Base-by-base conservation (phyloP, 306 rosid species). In the Nissolia schottii region DNA sequence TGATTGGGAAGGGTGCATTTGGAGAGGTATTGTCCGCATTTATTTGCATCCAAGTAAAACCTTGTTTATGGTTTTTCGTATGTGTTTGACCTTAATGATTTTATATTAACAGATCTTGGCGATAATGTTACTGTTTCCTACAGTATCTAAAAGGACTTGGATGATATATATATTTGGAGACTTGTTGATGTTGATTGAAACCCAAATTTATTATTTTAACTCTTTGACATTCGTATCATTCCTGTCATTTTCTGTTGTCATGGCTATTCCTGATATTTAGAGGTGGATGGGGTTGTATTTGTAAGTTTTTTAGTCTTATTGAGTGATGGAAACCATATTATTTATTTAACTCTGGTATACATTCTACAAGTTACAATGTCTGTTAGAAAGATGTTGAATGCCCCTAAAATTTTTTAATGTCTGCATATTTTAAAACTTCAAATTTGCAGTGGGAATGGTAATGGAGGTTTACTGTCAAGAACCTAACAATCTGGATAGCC, bases 1-100 rank as follows among this genome's bases (percentile, higher is more conserved):
- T 91, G 76, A 91, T 91, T 25, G 97, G 97, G 70, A 87, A 88
- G 86, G 97, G 97, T 62, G 97, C 96, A 58, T 91, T 91, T 71
- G 97, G 97, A 75, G 97, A 91, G 97, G 97, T 91, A 87, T 71
- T 34, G 43, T 58, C 66, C 71, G 19, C 63, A 51, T 57, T 63
- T 58, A 49, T 66, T 19, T 35, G 57, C 56, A 25, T 43, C 25
- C 43, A 48, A 77, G 59, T 50, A 15, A 51, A 62, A 38, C 54
- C 20, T 6, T 32, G n/a, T 70, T 45, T 57, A 9, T 75, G 18
- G 35, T 45, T 3, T 48, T 70, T 40, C 60, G 10, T 14, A 18
- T 54, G n/a, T 65, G 16, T 67, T 28, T 67, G 61, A 20, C 29
- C 34, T 32, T 28, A 32, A 48, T 15, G n/a, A 32, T 24, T 55